phyloP scores from a whole-genome alignment of 73 alveolate species.

The Effrenium voratum region DNA sequence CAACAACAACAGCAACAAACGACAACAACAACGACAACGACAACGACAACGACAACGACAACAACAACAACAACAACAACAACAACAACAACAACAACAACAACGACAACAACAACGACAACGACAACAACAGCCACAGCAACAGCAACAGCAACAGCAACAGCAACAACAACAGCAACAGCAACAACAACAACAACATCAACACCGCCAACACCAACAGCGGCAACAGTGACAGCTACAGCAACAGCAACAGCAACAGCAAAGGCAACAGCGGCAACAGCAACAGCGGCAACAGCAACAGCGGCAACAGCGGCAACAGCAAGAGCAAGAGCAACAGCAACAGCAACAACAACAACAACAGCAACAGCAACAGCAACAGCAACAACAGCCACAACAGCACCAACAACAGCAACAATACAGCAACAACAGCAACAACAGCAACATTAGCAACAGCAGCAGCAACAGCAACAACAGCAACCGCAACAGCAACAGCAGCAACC shows the following conservation, averaged over 20 bases:
- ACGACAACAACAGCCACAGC: too few relatives aligned
- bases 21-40: neutral
- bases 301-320: neutral
- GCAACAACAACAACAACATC: too few relatives aligned
- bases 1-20: too few relatives aligned
- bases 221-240: conserved; percentile 3
- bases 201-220: too few relatives aligned
- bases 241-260: neutral
- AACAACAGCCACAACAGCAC: conserved; percentile 6
- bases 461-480: neutral
- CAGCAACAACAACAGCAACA: too few relatives aligned
- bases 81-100: neutral
- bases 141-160: too few relatives aligned
- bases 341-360: conserved; percentile 3
- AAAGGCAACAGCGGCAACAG: neutral
- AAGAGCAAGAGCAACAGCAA: neutral
- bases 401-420: neutral
- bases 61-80: conserved; percentile 3
- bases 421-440: neutral
- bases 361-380: neutral
- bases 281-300: neutral
- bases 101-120: neutral
- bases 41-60: neutral
- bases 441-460: neutral
- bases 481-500: too few relatives aligned